A percentile compares a stretch with the other conserved stretches of the same genome.
Conservation (phyloP, 192 early-diverging fungal species). For the Rhizophlyctis rosea region DNA sequence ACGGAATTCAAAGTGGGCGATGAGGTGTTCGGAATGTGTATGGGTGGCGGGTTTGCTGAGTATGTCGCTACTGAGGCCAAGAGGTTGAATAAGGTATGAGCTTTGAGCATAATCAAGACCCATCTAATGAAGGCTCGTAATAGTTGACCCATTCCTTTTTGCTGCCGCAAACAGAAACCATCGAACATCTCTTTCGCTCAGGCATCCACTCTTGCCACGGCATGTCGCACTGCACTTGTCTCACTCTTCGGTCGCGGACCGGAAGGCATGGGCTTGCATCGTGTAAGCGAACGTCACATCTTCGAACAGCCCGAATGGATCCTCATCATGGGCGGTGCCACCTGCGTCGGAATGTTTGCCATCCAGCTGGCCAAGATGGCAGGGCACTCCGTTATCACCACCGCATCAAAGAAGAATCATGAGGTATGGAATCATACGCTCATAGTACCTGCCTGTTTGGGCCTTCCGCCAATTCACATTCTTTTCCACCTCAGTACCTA, state of each 20-base stretch:
- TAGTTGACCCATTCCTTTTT: too few relatives aligned
- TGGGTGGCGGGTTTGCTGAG: slow-evolving; percentile 7
- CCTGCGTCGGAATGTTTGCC: slow-evolving; percentile 15
- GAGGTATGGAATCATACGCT: too few relatives aligned
- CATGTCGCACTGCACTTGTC: slow-evolving; percentile 4
- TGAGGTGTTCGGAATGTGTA: slow-evolving; percentile 13
- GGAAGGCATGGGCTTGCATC: slow-evolving; percentile 7
- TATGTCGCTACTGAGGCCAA: slow-evolving; percentile 7
- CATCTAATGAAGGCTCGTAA: too few relatives aligned
- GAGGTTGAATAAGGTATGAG: neutral
- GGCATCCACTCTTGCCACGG: slow-evolving; percentile 12
- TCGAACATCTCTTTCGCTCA: slow-evolving; percentile 19
- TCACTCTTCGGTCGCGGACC: slow-evolving; percentile 8
- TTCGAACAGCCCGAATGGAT: slow-evolving; percentile 22
- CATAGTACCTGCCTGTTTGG: too few relatives aligned
- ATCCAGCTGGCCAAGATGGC: slow-evolving; percentile 24
- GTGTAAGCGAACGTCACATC: slow-evolving; percentile 1
- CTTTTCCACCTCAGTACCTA: slow-evolving; percentile 12
- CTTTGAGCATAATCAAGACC: too few relatives aligned
- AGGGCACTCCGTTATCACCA: slow-evolving; percentile 22
- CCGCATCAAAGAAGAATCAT: slow-evolving; percentile 20
- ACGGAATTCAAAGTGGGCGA: slow-evolving; percentile 16
- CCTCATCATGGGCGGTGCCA: slow-evolving; percentile 23
- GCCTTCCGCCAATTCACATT: too few relatives aligned
- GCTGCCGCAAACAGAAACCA: too few relatives aligned